phyloP scores from a whole-genome alignment of 139 green algal species.

The Tetratostichococcus sp. region DNA sequence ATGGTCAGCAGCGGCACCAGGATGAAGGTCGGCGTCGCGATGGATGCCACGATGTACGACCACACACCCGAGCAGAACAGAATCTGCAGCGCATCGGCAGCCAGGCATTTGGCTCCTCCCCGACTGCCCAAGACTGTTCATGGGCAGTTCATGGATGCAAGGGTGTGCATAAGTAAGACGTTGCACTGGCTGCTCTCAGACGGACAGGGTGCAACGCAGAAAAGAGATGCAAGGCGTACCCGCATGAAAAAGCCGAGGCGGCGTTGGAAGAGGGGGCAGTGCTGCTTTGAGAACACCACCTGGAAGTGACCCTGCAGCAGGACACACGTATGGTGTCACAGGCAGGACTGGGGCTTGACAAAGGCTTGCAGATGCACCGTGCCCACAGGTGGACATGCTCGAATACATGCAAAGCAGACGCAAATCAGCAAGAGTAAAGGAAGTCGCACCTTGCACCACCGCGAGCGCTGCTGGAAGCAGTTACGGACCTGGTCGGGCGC shows the following conservation, averaged over 20 bases:
- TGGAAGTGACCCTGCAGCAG: conserved; percentile 39
- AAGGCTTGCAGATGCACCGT: too few species aligned
- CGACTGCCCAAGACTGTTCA: too few species aligned
- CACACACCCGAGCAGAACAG: conserved; percentile 33
- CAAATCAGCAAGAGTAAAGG: too few species aligned
- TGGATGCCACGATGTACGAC: conserved; percentile 34
- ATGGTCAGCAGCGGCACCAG: conserved; percentile 28
- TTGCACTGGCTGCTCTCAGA: too few species aligned
- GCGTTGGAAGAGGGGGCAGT: conserved; percentile 25
- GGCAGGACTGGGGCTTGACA: too few species aligned
- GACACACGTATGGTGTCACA: neutral
- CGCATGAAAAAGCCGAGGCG: conserved; percentile 17
- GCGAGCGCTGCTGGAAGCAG: conserved; percentile 78
- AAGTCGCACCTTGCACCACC: conserved; percentile 66
- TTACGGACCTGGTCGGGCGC: conserved; percentile 78
- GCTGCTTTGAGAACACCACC: conserved; percentile 26
- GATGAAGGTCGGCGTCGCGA: conserved; percentile 30
- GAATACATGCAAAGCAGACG: too few species aligned
- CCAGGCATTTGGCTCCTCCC: too few species aligned
- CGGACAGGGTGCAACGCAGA: neutral
- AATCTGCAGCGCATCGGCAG: conserved; percentile 8
- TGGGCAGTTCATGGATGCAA: too few species aligned
- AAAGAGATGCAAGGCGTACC: conserved; percentile 9
- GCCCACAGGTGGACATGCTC: too few species aligned
- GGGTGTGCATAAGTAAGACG: too few species aligned